Evolutionary conservation across 306 rosid species (phyloP), one percentile per base, ranked within the genome.

Genomic region (Glycine soja): DNA sequence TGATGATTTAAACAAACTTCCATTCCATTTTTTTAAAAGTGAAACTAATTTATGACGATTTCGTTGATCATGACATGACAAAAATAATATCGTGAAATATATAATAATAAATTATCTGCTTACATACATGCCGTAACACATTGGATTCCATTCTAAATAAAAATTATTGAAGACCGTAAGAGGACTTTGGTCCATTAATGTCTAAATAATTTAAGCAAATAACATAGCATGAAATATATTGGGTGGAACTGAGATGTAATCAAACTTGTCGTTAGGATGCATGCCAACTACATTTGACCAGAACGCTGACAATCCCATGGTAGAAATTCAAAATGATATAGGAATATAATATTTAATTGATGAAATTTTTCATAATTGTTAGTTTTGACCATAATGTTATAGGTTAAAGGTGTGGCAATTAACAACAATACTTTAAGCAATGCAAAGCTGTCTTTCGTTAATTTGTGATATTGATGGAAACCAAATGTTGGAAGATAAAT

Each of bases 381-480:
- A 12, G 73, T 81, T 56, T 59, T 77, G 76, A 61, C 59, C 75
- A 74, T 12, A 65, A 45, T 76, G 73, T 72, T 84, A 67, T 67
- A 54, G 77, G 86, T 84, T 73, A 80, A 79, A 75, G 59, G n/a
- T 54, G 36, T 30, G 36, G 67, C 45, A 66, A 69, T 74, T 68
- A 70, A 82, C 67, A 69, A 68, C 53, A 74, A 58, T 74, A 74
- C 53, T 69, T 78, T 52, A 58, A 53, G 63, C 2, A 56, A 58
- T 72, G 66, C 75, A 75, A 73, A 62, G 48, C 70, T 81, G 34
- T 57, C 68, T 57, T 75, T 43, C 18, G 45, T 70, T 74, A 18
- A 69, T 46, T 58, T 10, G 56, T 88, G 88, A 85, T 80, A 74
- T 80, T 85, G 88, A 85, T 76, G 75, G 85, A 82, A 82, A 85